Conservation (phyloP, 2,329 filamentous ascomycete genomes). For the Bipolaris cookei region DNA sequence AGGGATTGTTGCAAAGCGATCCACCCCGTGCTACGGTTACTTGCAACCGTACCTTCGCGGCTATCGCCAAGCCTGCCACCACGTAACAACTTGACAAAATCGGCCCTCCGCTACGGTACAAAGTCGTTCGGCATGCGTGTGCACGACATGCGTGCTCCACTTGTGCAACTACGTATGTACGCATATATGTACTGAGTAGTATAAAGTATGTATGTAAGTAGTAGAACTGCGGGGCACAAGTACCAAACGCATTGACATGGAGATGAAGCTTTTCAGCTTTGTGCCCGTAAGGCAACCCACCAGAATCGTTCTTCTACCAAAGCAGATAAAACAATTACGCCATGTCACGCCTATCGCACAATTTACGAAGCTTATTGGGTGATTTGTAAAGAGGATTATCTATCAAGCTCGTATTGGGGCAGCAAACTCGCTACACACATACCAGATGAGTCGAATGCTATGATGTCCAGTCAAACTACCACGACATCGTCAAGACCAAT, state of each 20-base stretch:
- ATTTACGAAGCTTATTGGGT: neutral
- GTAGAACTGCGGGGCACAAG: slow-evolving; percentile 13
- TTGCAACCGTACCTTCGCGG: slow-evolving; percentile 9
- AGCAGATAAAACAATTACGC: neutral
- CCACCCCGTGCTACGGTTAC: slow-evolving; percentile 6
- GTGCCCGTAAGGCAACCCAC: slow-evolving; percentile 1
- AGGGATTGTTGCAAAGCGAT: slow-evolving; percentile 3
- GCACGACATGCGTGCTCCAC: slow-evolving; percentile 4
- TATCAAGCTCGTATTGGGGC: neutral
- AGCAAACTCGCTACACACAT: neutral
- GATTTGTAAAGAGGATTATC: neutral
- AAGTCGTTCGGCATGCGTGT: slow-evolving; percentile 2
- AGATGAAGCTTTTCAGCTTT: slow-evolving; percentile 1
- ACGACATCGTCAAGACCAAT: neutral
- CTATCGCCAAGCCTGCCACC: slow-evolving; percentile 4
- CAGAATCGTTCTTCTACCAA: neutral
- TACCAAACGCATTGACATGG: neutral
- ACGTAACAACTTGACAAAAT: slow-evolving; percentile 5
- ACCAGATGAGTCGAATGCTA: neutral
- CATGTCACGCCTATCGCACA: neutral
- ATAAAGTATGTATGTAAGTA: neutral
- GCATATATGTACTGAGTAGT: neutral
- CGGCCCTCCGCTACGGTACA: neutral
- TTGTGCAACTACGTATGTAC: neutral
- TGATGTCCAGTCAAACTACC: neutral